phyloP scores from a whole-genome alignment of 2,329 filamentous ascomycete genomes.

The Venturia oleaginea region DNA sequence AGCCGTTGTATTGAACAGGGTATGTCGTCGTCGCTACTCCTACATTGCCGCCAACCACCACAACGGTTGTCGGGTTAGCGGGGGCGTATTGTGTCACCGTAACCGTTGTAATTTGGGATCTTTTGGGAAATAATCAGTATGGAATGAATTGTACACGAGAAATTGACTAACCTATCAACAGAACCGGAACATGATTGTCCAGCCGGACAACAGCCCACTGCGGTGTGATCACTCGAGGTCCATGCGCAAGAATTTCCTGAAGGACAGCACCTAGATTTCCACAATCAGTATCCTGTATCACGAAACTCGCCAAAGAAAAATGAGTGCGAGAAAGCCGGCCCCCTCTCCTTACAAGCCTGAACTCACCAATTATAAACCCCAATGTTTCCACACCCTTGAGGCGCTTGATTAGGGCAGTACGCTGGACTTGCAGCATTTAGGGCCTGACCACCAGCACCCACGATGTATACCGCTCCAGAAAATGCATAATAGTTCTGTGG shows the following conservation, averaged over 20 bases:
- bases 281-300: not conserved
- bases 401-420: slow-evolving; percentile 28
- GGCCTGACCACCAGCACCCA: slow-evolving; percentile 24
- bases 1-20: slow-evolving; percentile 20
- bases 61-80: not conserved
- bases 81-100: not conserved
- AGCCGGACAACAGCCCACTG: slow-evolving; percentile 30
- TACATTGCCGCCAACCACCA: not conserved
- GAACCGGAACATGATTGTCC: slow-evolving; percentile 26
- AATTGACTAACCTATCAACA: slow-evolving; percentile 18
- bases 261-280: not conserved
- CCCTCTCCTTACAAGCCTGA: not conserved
- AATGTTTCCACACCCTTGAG: slow-evolving; percentile 32
- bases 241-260: slow-evolving; percentile 23
- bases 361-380: slow-evolving; percentile 34
- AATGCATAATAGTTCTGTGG: slow-evolving; percentile 26
- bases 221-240: slow-evolving; percentile 23
- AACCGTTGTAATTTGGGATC: slow-evolving; percentile 4
- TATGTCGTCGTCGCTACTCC: not conserved
- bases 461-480: slow-evolving; percentile 31
- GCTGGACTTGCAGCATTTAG: slow-evolving; percentile 24
- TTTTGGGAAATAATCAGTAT: not conserved
- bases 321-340: not conserved
- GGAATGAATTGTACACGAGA: not conserved
- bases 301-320: too few relatives aligned